Evolutionary conservation across 2,329 filamentous ascomycete genomes (phyloP).

Genomic region (Cladosporium sp.): DNA sequence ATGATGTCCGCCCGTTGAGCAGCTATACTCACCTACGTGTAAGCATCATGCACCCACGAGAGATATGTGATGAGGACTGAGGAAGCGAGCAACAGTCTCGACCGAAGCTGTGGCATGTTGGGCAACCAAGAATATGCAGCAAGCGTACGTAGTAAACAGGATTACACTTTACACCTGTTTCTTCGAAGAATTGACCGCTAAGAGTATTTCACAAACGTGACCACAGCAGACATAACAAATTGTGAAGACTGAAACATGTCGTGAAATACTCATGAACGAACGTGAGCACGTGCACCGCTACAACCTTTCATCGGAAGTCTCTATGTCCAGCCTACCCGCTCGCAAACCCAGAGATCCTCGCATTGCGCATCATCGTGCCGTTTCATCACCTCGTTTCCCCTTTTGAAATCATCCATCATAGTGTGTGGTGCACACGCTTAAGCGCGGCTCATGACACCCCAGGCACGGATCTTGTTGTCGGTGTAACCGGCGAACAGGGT

Average conservation of each 20-base stretch:
- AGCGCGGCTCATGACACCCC: slow-evolving; percentile 92
- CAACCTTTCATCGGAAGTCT: slow-evolving; percentile 36
- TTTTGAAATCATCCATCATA: not conserved
- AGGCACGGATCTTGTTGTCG: slow-evolving; percentile 97
- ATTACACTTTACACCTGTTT: too few species aligned
- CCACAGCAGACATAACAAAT: too few species aligned
- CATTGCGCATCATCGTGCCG: slow-evolving; percentile 36
- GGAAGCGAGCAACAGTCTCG: too few species aligned
- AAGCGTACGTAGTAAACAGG: too few species aligned
- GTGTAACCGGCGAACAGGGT: slow-evolving; percentile 99
- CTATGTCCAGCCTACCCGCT: slow-evolving; percentile 21
- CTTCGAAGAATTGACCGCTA: too few species aligned
- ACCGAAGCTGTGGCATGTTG: too few species aligned
- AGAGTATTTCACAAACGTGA: too few species aligned
- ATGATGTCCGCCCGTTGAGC: too few species aligned
- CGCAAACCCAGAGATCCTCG: slow-evolving; percentile 29
- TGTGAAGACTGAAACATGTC: slow-evolving; percentile 4
- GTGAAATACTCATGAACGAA: slow-evolving; percentile 14
- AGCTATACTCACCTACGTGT: too few species aligned
- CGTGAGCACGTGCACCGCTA: slow-evolving; percentile 28
- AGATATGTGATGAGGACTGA: too few species aligned
- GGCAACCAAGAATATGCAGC: too few species aligned
- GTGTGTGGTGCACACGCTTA: slow-evolving; percentile 22
- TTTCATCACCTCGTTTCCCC: slow-evolving; percentile 15
- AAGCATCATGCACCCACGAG: too few species aligned